Evolutionary conservation across 208 protist species (phyloP).

Genomic region (Trypanosoma brucei): DNA sequence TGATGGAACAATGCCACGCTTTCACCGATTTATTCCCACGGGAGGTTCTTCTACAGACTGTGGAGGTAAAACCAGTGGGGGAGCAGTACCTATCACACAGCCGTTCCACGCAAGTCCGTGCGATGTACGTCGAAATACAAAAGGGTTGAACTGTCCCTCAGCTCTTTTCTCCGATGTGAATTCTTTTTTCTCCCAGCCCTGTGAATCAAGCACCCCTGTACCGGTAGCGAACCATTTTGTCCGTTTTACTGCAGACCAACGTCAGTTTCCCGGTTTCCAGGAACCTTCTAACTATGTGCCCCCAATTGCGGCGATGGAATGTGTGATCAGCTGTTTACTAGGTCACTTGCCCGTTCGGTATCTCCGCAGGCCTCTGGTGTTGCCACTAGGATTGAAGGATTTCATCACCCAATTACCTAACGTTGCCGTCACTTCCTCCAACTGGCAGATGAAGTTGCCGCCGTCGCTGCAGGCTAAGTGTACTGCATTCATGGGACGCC

Average conservation of each 20-base stretch:
- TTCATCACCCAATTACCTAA: slow-evolving; percentile 75
- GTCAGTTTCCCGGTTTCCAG: background rate
- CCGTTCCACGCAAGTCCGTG: too few relatives aligned
- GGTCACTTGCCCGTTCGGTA: slow-evolving; percentile 56
- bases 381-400: slow-evolving; percentile 54
- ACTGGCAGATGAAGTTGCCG: slow-evolving; percentile 26
- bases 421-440: slow-evolving; percentile 19
- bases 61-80: background rate
- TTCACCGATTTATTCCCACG: slow-evolving; percentile 26
- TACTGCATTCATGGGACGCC: slow-evolving; percentile 4
- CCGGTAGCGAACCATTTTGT: background rate
- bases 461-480: slow-evolving; percentile 22
- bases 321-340: slow-evolving; percentile 41
- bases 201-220: background rate
- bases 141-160: background rate
- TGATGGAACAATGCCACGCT: slow-evolving; percentile 43
- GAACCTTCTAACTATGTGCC: slow-evolving; percentile 24
- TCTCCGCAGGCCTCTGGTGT: slow-evolving; percentile 56
- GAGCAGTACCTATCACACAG: too few relatives aligned
- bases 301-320: slow-evolving; percentile 60
- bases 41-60: background rate
- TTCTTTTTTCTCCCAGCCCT: background rate
- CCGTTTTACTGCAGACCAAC: background rate
- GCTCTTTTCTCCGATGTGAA: background rate
- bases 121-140: too few relatives aligned